Percentiles rank a stretch among this genome's conserved stretches.
These are phyloP conservation scores for Camelina sativa DNA, from an alignment of 345 rosid genomes.

Conservation along the genomic window DNA sequence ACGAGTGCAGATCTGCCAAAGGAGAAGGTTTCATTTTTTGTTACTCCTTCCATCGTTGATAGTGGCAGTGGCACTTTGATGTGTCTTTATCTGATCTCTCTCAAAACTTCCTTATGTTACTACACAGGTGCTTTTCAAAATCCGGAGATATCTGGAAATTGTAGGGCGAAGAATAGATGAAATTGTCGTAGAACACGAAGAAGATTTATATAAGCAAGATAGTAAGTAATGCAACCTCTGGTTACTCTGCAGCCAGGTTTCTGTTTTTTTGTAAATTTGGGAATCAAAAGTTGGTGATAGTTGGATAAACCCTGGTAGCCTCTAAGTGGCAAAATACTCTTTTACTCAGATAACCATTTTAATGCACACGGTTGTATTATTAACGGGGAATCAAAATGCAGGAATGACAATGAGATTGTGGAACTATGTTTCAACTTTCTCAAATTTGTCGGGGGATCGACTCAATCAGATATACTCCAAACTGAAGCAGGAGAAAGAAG, in stretches of 20 bases:
- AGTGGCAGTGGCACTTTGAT: neutral
- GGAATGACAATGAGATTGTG: constrained; percentile 89
- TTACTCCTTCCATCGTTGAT: neutral
- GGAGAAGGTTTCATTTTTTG: constrained; percentile 60
- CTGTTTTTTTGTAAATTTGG: neutral
- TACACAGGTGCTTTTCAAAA: constrained; percentile 85
- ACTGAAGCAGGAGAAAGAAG: constrained; percentile 78
- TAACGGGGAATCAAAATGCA: constrained; percentile 44
- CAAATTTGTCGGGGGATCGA: constrained; percentile 88
- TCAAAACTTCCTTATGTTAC: constrained; percentile 9
- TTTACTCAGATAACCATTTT: neutral
- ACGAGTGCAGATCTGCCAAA: constrained; percentile 98
- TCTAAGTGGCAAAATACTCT: neutral
- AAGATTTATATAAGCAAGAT: constrained; percentile 75
- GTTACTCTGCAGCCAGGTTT: neutral
- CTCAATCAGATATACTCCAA: constrained; percentile 92
- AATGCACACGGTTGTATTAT: constrained; percentile 1
- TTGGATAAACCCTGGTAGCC: neutral
- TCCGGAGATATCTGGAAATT: constrained; percentile 90
- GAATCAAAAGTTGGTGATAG: constrained; percentile 3
- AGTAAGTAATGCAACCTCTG: constrained; percentile 55
- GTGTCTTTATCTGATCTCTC: constrained; percentile 10
- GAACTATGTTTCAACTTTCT: constrained; percentile 95
- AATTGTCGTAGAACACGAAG: constrained; percentile 73
- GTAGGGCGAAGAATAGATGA: constrained; percentile 86